Base-by-base conservation (phyloP, 2,329 filamentous ascomycete genomes). In the Mycogone perniciosa region DNA sequence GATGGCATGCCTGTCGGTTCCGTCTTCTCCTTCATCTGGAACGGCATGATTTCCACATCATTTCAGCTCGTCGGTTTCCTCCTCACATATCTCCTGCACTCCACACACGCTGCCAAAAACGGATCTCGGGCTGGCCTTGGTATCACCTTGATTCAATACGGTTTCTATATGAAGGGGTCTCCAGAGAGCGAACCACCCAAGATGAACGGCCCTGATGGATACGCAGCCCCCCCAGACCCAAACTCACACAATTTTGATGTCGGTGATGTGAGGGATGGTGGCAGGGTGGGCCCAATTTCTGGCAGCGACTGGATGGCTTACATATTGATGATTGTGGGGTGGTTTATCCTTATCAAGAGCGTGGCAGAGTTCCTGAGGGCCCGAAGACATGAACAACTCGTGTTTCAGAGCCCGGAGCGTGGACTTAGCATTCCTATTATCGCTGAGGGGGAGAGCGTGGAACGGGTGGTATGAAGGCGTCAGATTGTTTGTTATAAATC, bases 61-160 rank as follows among this genome's bases (percentile, higher is more conserved):
- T 97, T 99, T 76, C 89, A 95, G 69, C 81, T 97, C 56, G 89
- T 96, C 70, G 93, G 93, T 48, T 99, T 99, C 77, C 82, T 99
- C 31, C 86, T 99, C 62, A 97, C 93, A 30, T 99, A 99, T 68
- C 88, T 99, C 51, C 80, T 99, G 3, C 93, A 99, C 76, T 97
- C 93, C 31, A 96, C 92, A 6, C 93, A 99, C 69, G 93, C 93
- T 4, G 93, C 93, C 61, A 99, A 99, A 74, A 96, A 99, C 66
- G 93, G 93, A 45, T 96, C 91, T 42, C 87, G 89, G 63, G 91
- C 92, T 46, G 93, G 93, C 48, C 84, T 99, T 46, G 93, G 93
- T 54, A 89, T 99, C 60, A 96, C 91, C 0, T 79, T 99, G 8
- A 90, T 99, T 44, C 92, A 97, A 67, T 97, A 95, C 64, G 93